phyloP scores from a whole-genome alignment of 805 yeast genomes.

The Candida hungchunana region DNA sequence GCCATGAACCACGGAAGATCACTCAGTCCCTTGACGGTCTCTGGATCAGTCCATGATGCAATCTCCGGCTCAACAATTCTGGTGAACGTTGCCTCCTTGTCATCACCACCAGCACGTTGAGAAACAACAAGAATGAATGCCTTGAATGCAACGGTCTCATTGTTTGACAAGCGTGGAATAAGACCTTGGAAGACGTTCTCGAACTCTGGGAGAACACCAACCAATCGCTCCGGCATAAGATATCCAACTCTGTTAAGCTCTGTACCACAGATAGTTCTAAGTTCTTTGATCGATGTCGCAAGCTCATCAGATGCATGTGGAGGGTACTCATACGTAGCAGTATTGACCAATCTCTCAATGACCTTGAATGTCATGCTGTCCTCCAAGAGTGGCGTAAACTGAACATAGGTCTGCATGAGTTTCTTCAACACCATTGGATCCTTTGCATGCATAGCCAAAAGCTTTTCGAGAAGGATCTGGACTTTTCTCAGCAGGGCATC shows the following conservation, averaged over 20 bases:
- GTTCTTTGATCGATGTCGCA: slow-evolving; percentile 75
- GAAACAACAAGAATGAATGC: slow-evolving; percentile 90
- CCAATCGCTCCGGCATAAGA: slow-evolving; percentile 88
- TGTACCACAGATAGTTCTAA: slow-evolving; percentile 89
- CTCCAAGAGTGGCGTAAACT: slow-evolving; percentile 85
- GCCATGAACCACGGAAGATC: slow-evolving; percentile 99
- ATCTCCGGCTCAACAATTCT: slow-evolving; percentile 92
- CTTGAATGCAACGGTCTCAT: slow-evolving; percentile 91
- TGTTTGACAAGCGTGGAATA: slow-evolving; percentile 72
- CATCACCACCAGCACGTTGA: slow-evolving; percentile 70
- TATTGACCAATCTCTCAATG: slow-evolving; percentile 77
- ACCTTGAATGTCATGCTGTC: slow-evolving; percentile 80
- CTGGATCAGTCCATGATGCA: slow-evolving; percentile 87
- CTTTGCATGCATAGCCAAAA: slow-evolving; percentile 68
- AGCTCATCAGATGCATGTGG: slow-evolving; percentile 62
- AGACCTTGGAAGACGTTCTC: slow-evolving; percentile 77
- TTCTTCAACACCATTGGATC: slow-evolving; percentile 82
- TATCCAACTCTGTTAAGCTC: slow-evolving; percentile 92
- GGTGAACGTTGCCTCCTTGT: slow-evolving; percentile 74
- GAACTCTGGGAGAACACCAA: slow-evolving; percentile 73
- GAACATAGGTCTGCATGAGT: slow-evolving; percentile 87
- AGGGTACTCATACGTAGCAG: slow-evolving; percentile 81
- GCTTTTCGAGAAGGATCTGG: slow-evolving; percentile 67
- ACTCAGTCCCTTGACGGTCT: slow-evolving; percentile 81
- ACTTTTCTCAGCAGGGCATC: slow-evolving; percentile 51